Conservation (phyloP, 1,139 yeast species). For the Zygosaccharomyces pseudobailii region DNA sequence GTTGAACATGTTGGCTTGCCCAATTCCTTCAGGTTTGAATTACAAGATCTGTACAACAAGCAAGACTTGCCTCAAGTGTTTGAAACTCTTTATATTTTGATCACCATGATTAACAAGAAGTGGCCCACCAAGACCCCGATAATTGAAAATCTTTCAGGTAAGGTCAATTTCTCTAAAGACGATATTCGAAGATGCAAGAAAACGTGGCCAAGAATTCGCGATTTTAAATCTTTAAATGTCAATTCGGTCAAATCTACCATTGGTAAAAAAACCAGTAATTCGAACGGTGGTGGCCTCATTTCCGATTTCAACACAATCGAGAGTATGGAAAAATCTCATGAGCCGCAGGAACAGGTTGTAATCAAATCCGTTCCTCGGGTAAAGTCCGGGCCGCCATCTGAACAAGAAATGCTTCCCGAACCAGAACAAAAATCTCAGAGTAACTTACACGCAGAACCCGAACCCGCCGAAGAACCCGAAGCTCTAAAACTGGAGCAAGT, state of each 20-base stretch:
- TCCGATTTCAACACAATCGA: constrained; percentile 19
- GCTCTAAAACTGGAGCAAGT: not conserved
- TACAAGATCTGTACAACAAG: constrained; percentile 88
- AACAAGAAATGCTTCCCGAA: not conserved
- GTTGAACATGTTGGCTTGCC: constrained; percentile 73
- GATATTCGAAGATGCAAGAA: constrained; percentile 68
- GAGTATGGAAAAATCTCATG: not conserved
- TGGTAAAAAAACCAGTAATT: constrained; percentile 1
- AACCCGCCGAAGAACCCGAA: not conserved
- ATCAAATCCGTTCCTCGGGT: not conserved
- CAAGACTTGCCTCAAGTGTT: constrained; percentile 92
- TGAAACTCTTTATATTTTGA: constrained; percentile 86
- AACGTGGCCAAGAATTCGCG: constrained; percentile 50
- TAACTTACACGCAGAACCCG: not conserved
- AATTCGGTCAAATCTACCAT: constrained; percentile 14
- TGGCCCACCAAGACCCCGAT: constrained; percentile 47
- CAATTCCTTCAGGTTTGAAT: constrained; percentile 78
- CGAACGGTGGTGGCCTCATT: constrained; percentile 18
- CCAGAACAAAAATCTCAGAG: not conserved
- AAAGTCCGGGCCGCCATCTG: not conserved
- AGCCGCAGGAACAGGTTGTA: not conserved
- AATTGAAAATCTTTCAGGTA: constrained; percentile 61
- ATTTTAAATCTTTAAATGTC: constrained; percentile 43
- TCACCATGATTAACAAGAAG: constrained; percentile 54
- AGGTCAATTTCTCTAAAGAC: constrained; percentile 55